Percentiles rank a stretch among this genome's conserved stretches.
phyloP scores from a whole-genome alignment of 345 rosid genomes.

The Boechera stricta region DNA sequence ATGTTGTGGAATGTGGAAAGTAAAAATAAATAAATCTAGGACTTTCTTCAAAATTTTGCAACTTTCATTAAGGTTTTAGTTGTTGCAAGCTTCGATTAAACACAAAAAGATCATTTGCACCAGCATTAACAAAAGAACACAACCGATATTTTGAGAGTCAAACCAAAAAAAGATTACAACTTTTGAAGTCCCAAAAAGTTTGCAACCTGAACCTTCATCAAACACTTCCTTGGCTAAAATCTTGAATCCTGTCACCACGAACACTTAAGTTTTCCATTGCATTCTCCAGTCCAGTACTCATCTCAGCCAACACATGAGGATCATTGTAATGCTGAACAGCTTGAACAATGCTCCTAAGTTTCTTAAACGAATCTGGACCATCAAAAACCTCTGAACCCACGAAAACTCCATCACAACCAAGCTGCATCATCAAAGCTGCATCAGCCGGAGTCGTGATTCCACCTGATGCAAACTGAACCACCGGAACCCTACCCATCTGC shows the following conservation, averaged over 20 bases:
- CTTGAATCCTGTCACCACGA: conserved; percentile 42
- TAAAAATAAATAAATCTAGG: background rate
- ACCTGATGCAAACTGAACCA: conserved; percentile 64
- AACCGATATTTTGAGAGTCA: background rate
- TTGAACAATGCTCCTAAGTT: conserved; percentile 55
- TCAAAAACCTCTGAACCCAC: conserved; percentile 58
- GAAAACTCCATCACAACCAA: conserved; percentile 71
- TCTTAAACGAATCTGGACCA: conserved; percentile 55
- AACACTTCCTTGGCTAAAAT: conserved; percentile 29
- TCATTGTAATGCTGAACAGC: conserved; percentile 71
- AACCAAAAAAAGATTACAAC: conserved; percentile 7
- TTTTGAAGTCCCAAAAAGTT: conserved; percentile 17
- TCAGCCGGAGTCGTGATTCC: conserved; percentile 68
- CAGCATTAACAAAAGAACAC: background rate
- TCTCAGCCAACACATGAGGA: conserved; percentile 62
- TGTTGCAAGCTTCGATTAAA: conserved; percentile 1
- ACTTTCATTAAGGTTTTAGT: background rate
- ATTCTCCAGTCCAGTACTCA: conserved; percentile 51
- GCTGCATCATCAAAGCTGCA: conserved; percentile 75
- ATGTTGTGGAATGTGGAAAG: background rate
- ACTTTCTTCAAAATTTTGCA: background rate
- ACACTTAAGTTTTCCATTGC: conserved; percentile 40
- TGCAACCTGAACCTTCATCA: background rate
- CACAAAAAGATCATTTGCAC: conserved; percentile 5
- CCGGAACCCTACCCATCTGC: conserved; percentile 71